These are phyloP conservation scores for Paraphaeosphaeria minitans DNA, from an alignment of 2,329 filamentous ascomycete genomes.

Conservation along the genomic window DNA sequence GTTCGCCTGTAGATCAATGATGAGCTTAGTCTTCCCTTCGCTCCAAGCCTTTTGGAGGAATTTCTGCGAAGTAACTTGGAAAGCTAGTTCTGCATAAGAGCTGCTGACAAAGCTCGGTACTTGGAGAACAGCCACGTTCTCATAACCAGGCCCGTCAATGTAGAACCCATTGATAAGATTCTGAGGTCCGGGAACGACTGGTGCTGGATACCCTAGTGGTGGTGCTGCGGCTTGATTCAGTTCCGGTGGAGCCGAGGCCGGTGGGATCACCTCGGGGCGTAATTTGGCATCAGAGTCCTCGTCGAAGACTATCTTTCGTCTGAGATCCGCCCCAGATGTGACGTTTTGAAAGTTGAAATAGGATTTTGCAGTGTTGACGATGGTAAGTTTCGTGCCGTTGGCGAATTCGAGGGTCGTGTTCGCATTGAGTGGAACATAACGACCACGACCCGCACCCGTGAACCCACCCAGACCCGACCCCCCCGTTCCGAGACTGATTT, in stretches of 20 bases:
- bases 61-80: constrained; percentile 49
- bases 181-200: constrained; percentile 44
- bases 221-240: constrained; percentile 15
- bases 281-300: constrained; percentile 2
- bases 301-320: constrained; percentile 42
- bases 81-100: constrained; percentile 27
- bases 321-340: constrained; percentile 48
- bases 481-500: constrained; percentile 48
- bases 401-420: constrained; percentile 53
- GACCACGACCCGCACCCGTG: constrained; percentile 50
- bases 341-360: constrained; percentile 47
- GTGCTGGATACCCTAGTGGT: constrained; percentile 51
- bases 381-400: constrained; percentile 49
- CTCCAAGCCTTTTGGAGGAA: constrained; percentile 51
- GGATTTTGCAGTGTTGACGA: constrained; percentile 52
- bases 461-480: constrained; percentile 52
- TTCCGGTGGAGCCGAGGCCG: neutral
- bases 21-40: constrained; percentile 63
- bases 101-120: constrained; percentile 49
- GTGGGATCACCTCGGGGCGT: neutral
- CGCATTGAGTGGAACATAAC: constrained; percentile 50
- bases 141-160: constrained; percentile 49
- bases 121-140: constrained; percentile 53
- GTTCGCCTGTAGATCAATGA: constrained; percentile 65
- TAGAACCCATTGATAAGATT: constrained; percentile 55